Evolutionary conservation across 2,329 filamentous ascomycete genomes (phyloP), one percentile per base, ranked within the genome.

Genomic region (Pseudocercospora crystallina): DNA sequence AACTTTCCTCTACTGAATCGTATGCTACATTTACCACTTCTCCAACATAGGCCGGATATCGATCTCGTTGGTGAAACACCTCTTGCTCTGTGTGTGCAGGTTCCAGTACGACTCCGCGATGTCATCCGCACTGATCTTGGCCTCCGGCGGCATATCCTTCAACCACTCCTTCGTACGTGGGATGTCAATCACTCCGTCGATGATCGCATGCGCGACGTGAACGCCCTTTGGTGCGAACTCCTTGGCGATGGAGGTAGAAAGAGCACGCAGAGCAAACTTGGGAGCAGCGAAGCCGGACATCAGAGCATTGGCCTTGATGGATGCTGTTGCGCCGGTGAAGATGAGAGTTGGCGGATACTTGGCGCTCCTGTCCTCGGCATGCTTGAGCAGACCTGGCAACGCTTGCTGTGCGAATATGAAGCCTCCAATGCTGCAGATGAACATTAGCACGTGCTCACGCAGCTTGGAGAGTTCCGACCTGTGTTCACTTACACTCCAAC

Each of bases 21-120:
- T 29, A n/a, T 17, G 20, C 26, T 13, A 17, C n/a, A 20, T 42
- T 55, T 78, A 91, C 77, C 87, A 95, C 69, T 91, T 95, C 76
- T 95, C 90, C 45, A 90, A 76, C 69, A 82, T 90, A 1, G 90
- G 89, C 56, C 90, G 77, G 29, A 91, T 73, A 69, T 95, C 90
- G 60, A 95, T 70, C 72, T 95, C 89, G 65, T 89, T 88, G 0
- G 88, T 90, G 64, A 92, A 95, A 2, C 83, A 83, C 5, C 86
- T 89, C 60, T 82, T 80, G 30, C 85, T 87, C 73, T 96, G 90
- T 0, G 84, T 86, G 65, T 95, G 90, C 63, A 95, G 67, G 65
- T 85, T 76, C 89, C 89, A 95, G 65, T 95, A 95, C 9, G 82
- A 81, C 58, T 95, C 89, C 9, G 90, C 90, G 76, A 95, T 95